Conservation (phyloP, 495 filamentous ascomycete species). For the Jackrogersella multiformis region DNA sequence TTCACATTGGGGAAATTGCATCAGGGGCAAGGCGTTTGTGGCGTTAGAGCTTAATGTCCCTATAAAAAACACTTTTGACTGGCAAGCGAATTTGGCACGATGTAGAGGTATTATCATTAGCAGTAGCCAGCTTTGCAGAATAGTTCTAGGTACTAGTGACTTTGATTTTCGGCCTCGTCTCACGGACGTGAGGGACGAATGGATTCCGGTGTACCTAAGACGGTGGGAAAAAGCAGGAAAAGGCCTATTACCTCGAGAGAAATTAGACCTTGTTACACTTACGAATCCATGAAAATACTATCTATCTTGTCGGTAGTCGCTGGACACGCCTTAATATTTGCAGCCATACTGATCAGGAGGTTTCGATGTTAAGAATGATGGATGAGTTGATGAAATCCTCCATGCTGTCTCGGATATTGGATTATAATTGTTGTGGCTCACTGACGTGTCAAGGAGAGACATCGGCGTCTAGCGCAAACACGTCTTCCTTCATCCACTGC, state of each 20-base stretch:
- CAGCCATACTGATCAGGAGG: neutral
- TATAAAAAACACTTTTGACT: conserved; percentile 21
- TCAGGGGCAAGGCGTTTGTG: conserved; percentile 48
- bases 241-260: conserved; percentile 4
- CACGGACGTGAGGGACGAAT: neutral
- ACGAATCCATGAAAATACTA: neutral
- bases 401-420: neutral
- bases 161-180: conserved; percentile 7
- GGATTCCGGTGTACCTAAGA: conserved; percentile 18
- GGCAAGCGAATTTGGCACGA: conserved; percentile 26
- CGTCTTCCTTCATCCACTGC: neutral
- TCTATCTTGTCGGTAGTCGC: neutral
- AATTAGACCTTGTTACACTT: neutral
- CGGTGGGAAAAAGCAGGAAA: conserved; percentile 7
- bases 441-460: neutral
- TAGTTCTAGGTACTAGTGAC: conserved; percentile 7
- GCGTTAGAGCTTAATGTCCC: conserved; percentile 35
- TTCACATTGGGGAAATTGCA: conserved; percentile 40
- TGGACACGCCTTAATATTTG: neutral
- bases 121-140: neutral
- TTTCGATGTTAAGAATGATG: neutral
- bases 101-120: conserved; percentile 1
- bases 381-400: neutral
- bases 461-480: neutral
- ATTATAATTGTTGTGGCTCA: neutral